These are phyloP conservation scores for Fusarium sp. DNA, from an alignment of 2,329 filamentous ascomycete species.

Conservation along the genomic window DNA sequence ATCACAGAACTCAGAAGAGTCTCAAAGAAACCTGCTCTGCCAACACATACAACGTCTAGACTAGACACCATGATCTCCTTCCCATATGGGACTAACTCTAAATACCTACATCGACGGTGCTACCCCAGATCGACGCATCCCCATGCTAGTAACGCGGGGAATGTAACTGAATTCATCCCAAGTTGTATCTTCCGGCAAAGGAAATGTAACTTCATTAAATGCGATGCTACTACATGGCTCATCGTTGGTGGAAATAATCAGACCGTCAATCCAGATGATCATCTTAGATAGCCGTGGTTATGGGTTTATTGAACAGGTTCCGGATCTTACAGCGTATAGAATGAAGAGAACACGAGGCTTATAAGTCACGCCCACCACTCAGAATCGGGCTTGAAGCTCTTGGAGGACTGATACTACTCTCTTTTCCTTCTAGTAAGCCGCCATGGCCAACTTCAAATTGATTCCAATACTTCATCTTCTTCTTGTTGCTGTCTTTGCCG, in stretches of 20 bases:
- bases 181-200: not conserved
- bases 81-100: constrained; percentile 1
- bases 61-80: constrained; percentile 1
- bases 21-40: not conserved
- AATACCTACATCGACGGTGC: constrained; percentile 1
- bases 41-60: not conserved
- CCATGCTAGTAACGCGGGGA: constrained; percentile 15
- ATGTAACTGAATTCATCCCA: not conserved
- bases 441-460: not conserved
- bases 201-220: not conserved
- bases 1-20: not conserved
- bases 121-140: constrained; percentile 23
- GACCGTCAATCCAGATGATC: not conserved
- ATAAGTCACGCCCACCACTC: constrained; percentile 1
- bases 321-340: not conserved
- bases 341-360: not conserved
- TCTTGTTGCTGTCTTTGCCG: not conserved
- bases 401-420: not conserved
- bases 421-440: not conserved
- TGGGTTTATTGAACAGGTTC: not conserved
- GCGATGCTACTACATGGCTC: not conserved
- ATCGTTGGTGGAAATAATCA: constrained; percentile 32
- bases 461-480: not conserved
- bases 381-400: not conserved
- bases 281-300: not conserved